Evolutionary conservation across 495 filamentous ascomycete species (phyloP).

Genomic region (Neurospora sp.): DNA sequence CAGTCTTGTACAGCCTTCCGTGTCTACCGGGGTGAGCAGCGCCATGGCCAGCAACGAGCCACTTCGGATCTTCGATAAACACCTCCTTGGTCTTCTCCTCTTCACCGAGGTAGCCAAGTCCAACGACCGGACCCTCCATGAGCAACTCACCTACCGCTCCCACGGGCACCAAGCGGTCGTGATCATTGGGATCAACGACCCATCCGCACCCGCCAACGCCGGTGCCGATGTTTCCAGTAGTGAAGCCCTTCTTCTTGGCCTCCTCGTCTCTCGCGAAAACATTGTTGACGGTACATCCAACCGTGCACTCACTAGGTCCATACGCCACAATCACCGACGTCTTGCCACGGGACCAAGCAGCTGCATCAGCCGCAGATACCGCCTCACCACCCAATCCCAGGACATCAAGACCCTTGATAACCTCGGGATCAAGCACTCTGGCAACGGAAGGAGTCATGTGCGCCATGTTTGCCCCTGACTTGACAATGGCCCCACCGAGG

Average conservation of each 20-base stretch:
- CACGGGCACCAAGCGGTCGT: conserved; percentile 43
- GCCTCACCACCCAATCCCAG: conserved; percentile 34
- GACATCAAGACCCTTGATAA: conserved; percentile 27
- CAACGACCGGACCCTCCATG: conserved; percentile 50
- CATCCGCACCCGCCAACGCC: conserved; percentile 38
- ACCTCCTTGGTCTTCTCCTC: conserved; percentile 29
- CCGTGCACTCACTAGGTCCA: conserved; percentile 45
- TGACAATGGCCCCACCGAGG: conserved; percentile 28
- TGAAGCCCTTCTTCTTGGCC: conserved; percentile 4
- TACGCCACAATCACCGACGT: conserved; percentile 45
- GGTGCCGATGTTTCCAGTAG: conserved; percentile 29
- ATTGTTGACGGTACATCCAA: conserved; percentile 36
- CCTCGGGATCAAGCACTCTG: conserved; percentile 33
- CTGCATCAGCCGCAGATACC: conserved; percentile 25
- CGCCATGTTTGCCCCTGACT: conserved; percentile 30
- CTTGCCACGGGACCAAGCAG: conserved; percentile 22
- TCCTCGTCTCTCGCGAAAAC: conserved; percentile 22
- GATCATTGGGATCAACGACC: conserved; percentile 46
- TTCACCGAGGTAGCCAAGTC: conserved; percentile 38
- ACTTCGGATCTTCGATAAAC: conserved; percentile 43
- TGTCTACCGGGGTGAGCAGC: conserved; percentile 24
- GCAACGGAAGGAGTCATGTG: conserved; percentile 46
- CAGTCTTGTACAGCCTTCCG: conserved; percentile 57
- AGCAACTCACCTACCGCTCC: conserved; percentile 51
- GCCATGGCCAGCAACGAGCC: conserved; percentile 33